A percentile compares a stretch with the other conserved stretches of the same genome.
phyloP scores from a whole-genome alignment of 352 stramenopile genomes.

The Pythium phragmiticola region DNA sequence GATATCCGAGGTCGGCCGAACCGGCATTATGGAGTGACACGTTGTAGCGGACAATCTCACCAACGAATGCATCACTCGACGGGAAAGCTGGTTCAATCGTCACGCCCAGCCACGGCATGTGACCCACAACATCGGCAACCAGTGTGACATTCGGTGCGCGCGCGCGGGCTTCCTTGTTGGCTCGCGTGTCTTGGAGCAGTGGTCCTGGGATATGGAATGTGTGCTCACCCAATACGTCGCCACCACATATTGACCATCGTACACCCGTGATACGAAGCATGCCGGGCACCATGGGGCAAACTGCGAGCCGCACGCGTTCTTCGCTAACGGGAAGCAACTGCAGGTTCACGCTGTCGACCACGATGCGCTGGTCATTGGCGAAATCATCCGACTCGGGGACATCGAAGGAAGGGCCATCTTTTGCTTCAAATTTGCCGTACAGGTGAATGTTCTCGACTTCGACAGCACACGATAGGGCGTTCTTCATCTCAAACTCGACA shows the following conservation, averaged over 20 bases:
- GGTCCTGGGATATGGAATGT: constrained; percentile 79
- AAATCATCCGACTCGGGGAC: constrained; percentile 37
- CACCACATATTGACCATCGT: constrained; percentile 81
- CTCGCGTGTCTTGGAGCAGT: constrained; percentile 77
- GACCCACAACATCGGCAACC: constrained; percentile 65
- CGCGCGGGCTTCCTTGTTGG: constrained; percentile 65
- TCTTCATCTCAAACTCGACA: constrained; percentile 88
- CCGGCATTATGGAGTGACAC: constrained; percentile 59
- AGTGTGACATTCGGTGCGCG: constrained; percentile 75
- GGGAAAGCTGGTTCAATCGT: constrained; percentile 39
- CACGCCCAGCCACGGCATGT: constrained; percentile 83
- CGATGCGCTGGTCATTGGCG: constrained; percentile 34
- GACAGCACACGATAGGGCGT: constrained; percentile 78
- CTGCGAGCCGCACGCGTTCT: constrained; percentile 63
- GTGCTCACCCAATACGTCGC: constrained; percentile 78
- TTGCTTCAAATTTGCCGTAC: constrained; percentile 64
- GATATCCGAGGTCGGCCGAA: constrained; percentile 39
- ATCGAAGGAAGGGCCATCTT: constrained; percentile 30
- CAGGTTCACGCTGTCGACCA: constrained; percentile 68
- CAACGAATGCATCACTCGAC: constrained; percentile 46
- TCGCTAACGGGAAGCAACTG: constrained; percentile 77
- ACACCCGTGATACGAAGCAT: constrained; percentile 67
- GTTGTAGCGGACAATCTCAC: constrained; percentile 61
- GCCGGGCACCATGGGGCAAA: constrained; percentile 58
- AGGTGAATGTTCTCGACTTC: constrained; percentile 82